Base-by-base conservation (phyloP, 768 basidiomycete species). In the Hygrocybe coccinea region DNA sequence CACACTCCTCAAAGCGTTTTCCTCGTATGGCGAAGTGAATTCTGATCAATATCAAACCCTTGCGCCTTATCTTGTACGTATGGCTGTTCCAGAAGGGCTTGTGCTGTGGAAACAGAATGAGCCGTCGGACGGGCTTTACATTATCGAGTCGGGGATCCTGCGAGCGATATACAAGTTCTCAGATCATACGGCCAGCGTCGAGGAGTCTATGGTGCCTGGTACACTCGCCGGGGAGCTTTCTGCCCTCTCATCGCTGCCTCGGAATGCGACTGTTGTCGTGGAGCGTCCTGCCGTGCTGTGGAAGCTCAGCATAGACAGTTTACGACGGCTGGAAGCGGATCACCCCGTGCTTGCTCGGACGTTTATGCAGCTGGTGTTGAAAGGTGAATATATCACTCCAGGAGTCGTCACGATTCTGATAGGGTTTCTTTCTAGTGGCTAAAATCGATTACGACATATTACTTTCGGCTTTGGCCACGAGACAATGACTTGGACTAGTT, bases 181-280 rank as follows among this genome's bases (percentile, higher is more conserved):
- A 2, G 83, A 83, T 48, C 81, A 88, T 60, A 72, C 81, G 5
- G 79, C 81, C 22, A 67, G 71, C 5, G 83, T 92, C 48, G 86
- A 89, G 64, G 93, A 95, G 71, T 90, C 88, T 1, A 95, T 95
- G 93, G 91, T 95, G 0, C 84, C 91, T 3, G 95, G 94, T 2
- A 92, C 93, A 0, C 73, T 97, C 2, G 91, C 95, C 9, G 95
- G 95, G 0, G 95, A 97, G 70, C 69, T 99, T 51, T 86, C 91
- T 0, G 89, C 88, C 36, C 73, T 99, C 11, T 85, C 93, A 8
- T 84, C 83, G 19, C 76, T 86, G 17, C 78, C 83, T 15, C 78
- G 95, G 47, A 98, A 97, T 65, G 88, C 94, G 22, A 90, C 87
- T 3, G 91, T 91, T 35, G 74, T 86, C 0, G 91, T 88, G 2